Conservation (phyloP, 495 filamentous ascomycete species). For the Tuber umbilicatum region DNA sequence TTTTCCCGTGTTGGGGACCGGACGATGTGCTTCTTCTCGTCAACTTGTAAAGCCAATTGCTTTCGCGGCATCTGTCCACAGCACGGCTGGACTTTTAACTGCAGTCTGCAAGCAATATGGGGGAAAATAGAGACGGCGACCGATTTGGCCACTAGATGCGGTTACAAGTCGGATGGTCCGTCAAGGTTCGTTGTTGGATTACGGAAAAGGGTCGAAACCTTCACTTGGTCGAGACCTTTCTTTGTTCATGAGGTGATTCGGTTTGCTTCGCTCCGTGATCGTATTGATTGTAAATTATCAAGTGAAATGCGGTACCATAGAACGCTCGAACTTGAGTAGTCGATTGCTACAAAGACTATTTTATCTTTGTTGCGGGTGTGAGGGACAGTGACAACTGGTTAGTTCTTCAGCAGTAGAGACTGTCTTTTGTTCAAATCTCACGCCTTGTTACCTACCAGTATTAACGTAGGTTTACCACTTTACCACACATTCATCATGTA, state of each 20-base stretch:
- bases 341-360: neutral
- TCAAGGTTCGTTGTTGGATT: neutral
- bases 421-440: neutral
- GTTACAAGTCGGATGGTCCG: neutral
- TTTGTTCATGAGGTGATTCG: neutral
- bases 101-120: neutral
- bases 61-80: neutral
- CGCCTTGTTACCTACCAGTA: neutral
- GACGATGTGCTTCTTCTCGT: conserved; percentile 1
- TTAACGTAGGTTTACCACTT: neutral
- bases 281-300: neutral
- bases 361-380: neutral
- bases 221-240: neutral
- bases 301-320: neutral
- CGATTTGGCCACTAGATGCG: neutral
- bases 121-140: neutral
- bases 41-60: neutral
- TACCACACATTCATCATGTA: neutral
- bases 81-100: neutral
- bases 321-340: neutral
- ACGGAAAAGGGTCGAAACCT: neutral
- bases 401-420: neutral
- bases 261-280: neutral
- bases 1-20: neutral
- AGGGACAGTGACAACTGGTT: neutral